Percentiles rank a stretch among this genome's conserved stretches.
These are phyloP conservation scores for Asterophora lycoperdoides DNA, from an alignment of 768 basidiomycete species.

Conservation along the genomic window DNA sequence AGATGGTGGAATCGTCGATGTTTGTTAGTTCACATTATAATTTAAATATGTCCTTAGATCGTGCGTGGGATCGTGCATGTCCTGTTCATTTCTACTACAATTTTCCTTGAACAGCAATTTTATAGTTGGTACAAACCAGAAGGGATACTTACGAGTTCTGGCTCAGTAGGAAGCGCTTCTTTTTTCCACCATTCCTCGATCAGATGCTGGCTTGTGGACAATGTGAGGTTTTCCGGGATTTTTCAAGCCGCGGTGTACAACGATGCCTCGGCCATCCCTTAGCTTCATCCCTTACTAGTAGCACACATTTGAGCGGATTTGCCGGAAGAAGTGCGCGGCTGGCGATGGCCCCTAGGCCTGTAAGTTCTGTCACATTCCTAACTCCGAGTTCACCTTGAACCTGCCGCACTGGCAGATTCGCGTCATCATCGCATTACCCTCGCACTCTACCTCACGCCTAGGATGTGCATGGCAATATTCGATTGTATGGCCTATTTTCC, in stretches of 20 bases:
- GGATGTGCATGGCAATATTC: slow-evolving; percentile 31
- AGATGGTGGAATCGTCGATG: slow-evolving; percentile 68
- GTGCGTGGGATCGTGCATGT: slow-evolving; percentile 34
- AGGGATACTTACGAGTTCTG: slow-evolving; percentile 69
- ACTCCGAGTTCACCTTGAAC: slow-evolving; percentile 1
- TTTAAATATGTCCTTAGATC: slow-evolving; percentile 58
- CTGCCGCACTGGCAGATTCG: slow-evolving; percentile 44
- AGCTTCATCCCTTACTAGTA: too few relatives aligned
- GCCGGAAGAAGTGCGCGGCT: slow-evolving; percentile 49
- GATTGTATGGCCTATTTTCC: slow-evolving; percentile 5
- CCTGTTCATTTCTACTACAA: not conserved
- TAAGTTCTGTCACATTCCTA: slow-evolving; percentile 25
- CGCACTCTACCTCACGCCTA: slow-evolving; percentile 61
- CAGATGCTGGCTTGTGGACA: not conserved
- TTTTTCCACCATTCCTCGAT: not conserved
- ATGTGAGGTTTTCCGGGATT: slow-evolving; percentile 52
- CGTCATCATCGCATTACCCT: slow-evolving; percentile 65
- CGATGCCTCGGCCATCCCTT: slow-evolving; percentile 24
- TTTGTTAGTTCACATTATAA: slow-evolving; percentile 77
- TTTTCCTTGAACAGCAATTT: too few relatives aligned
- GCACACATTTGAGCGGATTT: slow-evolving; percentile 42
- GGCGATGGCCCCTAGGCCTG: slow-evolving; percentile 74
- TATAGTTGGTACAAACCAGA: slow-evolving; percentile 62
- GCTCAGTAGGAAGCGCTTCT: slow-evolving; percentile 41
- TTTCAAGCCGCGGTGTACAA: slow-evolving; percentile 62